phyloP scores from a whole-genome alignment of 345 rosid species.

The Murraya koenigii region DNA sequence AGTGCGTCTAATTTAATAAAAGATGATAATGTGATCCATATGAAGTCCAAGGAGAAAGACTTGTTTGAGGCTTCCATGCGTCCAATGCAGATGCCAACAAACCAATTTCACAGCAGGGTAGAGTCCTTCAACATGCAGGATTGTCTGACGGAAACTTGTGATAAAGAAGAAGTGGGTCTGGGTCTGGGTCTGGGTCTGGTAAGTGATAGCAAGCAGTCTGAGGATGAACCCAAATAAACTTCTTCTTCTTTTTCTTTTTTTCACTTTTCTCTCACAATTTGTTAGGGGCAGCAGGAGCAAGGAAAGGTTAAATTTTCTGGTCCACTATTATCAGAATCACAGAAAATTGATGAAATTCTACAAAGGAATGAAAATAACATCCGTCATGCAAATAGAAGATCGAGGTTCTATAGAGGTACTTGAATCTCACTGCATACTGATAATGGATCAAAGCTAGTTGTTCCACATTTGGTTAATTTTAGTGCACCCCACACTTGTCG shows the following conservation, averaged over 20 bases:
- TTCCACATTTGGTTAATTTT: background rate
- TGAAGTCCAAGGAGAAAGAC: background rate
- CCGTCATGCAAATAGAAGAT: slow-evolving; percentile 44
- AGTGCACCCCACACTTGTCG: background rate
- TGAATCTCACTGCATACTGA: background rate
- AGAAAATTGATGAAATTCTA: slow-evolving; percentile 41
- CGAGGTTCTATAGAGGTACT: slow-evolving; percentile 45
- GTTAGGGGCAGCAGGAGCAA: slow-evolving; percentile 6
- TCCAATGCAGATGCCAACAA: slow-evolving; percentile 6
- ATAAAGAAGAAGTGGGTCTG: slow-evolving; percentile 14
- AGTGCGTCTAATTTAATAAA: slow-evolving; percentile 24
- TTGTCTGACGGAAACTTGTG: background rate
- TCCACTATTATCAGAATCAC: slow-evolving; percentile 42
- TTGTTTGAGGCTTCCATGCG: slow-evolving; percentile 1
- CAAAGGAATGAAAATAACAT: slow-evolving; percentile 56
- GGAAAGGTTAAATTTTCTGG: slow-evolving; percentile 38
- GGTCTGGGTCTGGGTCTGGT: slow-evolving; percentile 33
- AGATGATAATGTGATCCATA: slow-evolving; percentile 15
- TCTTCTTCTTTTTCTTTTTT: too few relatives aligned
- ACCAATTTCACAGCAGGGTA: slow-evolving; percentile 14
- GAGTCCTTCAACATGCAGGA: slow-evolving; percentile 34
- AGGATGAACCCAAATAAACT: background rate
- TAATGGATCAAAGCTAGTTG: background rate
- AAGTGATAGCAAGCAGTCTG: slow-evolving; percentile 9
- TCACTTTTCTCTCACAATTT: background rate